Percentiles rank a stretch among this genome's conserved stretches.
phyloP scores from a whole-genome alignment of 768 basidiomycete genomes.

The Royoungia palumana region DNA sequence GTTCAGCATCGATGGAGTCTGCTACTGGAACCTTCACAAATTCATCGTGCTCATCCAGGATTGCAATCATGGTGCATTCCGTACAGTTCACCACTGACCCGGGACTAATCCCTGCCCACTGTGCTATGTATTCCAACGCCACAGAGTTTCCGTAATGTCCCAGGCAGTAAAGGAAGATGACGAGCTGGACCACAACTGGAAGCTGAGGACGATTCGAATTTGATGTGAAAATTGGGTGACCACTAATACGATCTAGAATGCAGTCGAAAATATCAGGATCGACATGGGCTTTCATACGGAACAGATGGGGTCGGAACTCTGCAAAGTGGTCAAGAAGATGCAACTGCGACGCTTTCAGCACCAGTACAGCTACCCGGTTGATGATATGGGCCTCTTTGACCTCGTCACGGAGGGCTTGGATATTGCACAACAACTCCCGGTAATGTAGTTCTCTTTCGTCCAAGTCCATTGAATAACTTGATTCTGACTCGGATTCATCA shows the following conservation, averaged over 20 bases:
- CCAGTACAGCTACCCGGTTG: not conserved
- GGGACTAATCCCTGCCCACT: slow-evolving; percentile 9
- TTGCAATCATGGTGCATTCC: not conserved
- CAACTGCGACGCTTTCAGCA: not conserved
- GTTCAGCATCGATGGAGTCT: not conserved
- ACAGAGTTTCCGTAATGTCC: slow-evolving; percentile 30
- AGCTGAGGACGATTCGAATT: slow-evolving; percentile 17
- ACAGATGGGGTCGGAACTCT: slow-evolving; percentile 16
- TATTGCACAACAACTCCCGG: not conserved
- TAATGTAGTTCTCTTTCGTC: not conserved
- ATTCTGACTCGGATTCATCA: not conserved
- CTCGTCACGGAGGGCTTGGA: not conserved
- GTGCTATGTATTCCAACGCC: not conserved
- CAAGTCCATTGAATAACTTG: not conserved
- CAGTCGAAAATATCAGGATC: slow-evolving; percentile 24
- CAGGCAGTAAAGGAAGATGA: slow-evolving; percentile 22
- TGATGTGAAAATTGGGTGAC: slow-evolving; percentile 23
- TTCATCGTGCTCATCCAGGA: not conserved
- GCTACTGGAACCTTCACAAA: not conserved
- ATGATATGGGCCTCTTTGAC: not conserved
- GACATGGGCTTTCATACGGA: slow-evolving; percentile 24
- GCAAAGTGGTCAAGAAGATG: slow-evolving; percentile 5
- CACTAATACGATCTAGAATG: slow-evolving; percentile 17
- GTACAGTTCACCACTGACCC: slow-evolving; percentile 1
- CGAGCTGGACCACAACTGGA: slow-evolving; percentile 26